Conservation (phyloP, 352 stramenopile genomes). For the Phytopythium aichiense region DNA sequence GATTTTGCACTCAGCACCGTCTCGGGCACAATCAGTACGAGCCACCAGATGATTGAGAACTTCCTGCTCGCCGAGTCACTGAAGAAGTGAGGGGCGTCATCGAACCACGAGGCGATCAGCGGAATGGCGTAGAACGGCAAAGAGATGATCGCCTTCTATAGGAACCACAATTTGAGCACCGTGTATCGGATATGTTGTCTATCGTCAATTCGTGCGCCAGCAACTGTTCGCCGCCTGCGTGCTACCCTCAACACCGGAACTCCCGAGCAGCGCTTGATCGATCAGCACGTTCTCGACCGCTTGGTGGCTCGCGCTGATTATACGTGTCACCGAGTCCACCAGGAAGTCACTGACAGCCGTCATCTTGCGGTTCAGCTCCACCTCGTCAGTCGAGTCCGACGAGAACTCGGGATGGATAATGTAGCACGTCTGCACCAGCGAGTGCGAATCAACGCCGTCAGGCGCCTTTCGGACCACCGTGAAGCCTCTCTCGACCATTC, state of each 20-base stretch:
- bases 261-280: background rate
- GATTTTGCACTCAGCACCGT: slow-evolving; percentile 46
- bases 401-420: slow-evolving; percentile 3
- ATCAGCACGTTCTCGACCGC: slow-evolving; percentile 6
- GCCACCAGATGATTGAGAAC: slow-evolving; percentile 56
- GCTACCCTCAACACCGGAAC: background rate
- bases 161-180: background rate
- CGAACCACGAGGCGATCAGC: background rate
- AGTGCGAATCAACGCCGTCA: slow-evolving; percentile 26
- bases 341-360: background rate
- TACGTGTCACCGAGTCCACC: background rate
- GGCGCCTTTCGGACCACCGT: slow-evolving; percentile 46
- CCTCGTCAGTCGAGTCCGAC: background rate
- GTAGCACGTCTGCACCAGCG: slow-evolving; percentile 64
- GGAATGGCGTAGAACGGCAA: too few species aligned
- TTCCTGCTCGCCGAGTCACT: slow-evolving; percentile 30
- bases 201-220: too few species aligned
- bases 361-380: background rate
- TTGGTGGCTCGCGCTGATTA: slow-evolving; percentile 6
- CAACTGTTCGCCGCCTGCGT: too few species aligned
- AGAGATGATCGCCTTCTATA: too few species aligned
- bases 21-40: slow-evolving; percentile 31
- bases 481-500: slow-evolving; percentile 54
- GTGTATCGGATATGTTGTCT: too few species aligned
- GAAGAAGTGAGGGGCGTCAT: slow-evolving; percentile 11